Percentiles rank a stretch among this genome's conserved stretches.
Evolutionary conservation across 2,329 filamentous ascomycete species (phyloP).

Genomic region (Paracoccidioides lutzii): DNA sequence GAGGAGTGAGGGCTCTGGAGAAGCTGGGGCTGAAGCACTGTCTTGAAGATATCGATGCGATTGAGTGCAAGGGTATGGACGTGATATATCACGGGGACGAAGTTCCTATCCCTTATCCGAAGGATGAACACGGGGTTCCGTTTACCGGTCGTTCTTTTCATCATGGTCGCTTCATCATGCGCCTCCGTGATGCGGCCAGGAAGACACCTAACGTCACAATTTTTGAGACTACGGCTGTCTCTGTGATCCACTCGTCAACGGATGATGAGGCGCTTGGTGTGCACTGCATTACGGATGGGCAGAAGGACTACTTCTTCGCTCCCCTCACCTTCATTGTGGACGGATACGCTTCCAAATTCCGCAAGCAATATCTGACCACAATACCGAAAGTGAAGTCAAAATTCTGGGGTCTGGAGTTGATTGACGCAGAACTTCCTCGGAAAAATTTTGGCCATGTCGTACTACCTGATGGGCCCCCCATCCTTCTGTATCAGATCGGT

Average conservation of each 20-base stretch:
- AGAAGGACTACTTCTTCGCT: constrained; percentile 71
- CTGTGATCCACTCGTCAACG: constrained; percentile 57
- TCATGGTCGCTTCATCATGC: constrained; percentile 83
- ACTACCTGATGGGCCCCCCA: constrained; percentile 61
- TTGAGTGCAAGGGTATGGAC: constrained; percentile 74
- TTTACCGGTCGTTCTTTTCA: constrained; percentile 76
- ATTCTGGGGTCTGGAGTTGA: constrained; percentile 88
- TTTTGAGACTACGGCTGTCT: constrained; percentile 75
- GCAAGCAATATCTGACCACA: constrained; percentile 59
- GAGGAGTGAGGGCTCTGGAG: constrained; percentile 68
- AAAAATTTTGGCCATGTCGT: constrained; percentile 76
- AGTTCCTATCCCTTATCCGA: constrained; percentile 68
- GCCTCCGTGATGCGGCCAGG: constrained; percentile 62
- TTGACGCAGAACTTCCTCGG: constrained; percentile 67
- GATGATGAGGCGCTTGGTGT: constrained; percentile 70
- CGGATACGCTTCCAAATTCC: constrained; percentile 85
- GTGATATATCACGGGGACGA: constrained; percentile 66
- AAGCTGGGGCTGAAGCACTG: constrained; percentile 70
- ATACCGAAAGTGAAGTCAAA: constrained; percentile 63
- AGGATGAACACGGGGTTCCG: constrained; percentile 34
- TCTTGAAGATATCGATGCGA: constrained; percentile 76
- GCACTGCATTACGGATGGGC: constrained; percentile 53
- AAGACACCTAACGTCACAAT: constrained; percentile 73
- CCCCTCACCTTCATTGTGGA: constrained; percentile 80
- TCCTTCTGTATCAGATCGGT: constrained; percentile 94